Conservation (phyloP, 2,329 filamentous ascomycete genomes). For the Didymella pomorum region DNA sequence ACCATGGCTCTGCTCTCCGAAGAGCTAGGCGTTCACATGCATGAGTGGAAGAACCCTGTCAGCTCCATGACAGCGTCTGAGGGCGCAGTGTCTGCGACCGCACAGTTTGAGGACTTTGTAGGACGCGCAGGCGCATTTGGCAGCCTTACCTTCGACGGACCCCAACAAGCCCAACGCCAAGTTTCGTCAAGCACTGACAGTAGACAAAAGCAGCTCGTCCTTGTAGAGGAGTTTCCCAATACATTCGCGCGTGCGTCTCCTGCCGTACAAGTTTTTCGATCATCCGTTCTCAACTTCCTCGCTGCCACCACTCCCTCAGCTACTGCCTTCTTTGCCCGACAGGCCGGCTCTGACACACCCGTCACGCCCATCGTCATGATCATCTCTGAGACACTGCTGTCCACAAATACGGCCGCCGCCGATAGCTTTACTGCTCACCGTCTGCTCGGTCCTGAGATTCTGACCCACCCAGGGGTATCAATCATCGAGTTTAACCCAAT, state of each 20-base stretch:
- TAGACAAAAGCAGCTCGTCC: constrained; percentile 52
- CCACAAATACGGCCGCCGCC: constrained; percentile 81
- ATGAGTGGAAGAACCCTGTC: constrained; percentile 90
- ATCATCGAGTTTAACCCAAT: constrained; percentile 93
- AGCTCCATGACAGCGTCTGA: constrained; percentile 66
- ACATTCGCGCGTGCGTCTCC: constrained; percentile 57
- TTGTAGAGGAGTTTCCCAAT: constrained; percentile 62
- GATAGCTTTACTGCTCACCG: constrained; percentile 95
- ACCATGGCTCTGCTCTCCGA: constrained; percentile 80
- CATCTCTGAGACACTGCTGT: constrained; percentile 88
- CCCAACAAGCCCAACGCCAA: constrained; percentile 23
- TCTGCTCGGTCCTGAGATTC: constrained; percentile 84
- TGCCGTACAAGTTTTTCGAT: constrained; percentile 66
- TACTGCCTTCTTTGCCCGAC: constrained; percentile 52
- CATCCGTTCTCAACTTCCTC: constrained; percentile 77
- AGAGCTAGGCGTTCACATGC: constrained; percentile 76
- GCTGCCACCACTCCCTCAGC: constrained; percentile 69
- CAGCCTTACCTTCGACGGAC: constrained; percentile 64
- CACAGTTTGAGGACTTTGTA: constrained; percentile 92
- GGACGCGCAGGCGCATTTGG: constrained; percentile 81
- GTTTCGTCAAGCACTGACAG: constrained; percentile 22
- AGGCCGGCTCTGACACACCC: constrained; percentile 30
- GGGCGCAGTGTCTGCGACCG: constrained; percentile 73
- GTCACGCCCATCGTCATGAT: constrained; percentile 79
- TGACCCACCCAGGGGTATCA: constrained; percentile 78